Conservation (phyloP, 148 eudicot species). For the Amaranthus cruentus region DNA sequence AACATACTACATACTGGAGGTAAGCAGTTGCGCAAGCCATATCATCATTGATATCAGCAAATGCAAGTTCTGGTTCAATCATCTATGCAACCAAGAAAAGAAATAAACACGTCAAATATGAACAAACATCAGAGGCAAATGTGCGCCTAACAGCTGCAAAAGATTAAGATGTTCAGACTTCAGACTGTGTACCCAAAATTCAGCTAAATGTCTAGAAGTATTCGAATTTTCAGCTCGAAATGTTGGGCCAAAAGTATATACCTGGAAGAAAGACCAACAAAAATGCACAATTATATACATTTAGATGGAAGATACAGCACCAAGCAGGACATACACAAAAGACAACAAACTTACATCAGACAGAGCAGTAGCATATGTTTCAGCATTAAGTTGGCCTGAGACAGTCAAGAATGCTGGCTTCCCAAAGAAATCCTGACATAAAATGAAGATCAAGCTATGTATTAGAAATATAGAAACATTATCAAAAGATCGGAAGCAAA, state of each 20-base stretch:
- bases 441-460: not conserved
- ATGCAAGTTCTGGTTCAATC: slow-evolving; percentile 99
- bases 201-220: slow-evolving; percentile 97
- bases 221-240: slow-evolving; percentile 97
- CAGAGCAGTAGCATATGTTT: slow-evolving; percentile 99
- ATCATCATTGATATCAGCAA: slow-evolving; percentile 94
- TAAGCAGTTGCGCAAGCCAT: slow-evolving; percentile 99
- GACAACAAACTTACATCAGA: slow-evolving; percentile 59
- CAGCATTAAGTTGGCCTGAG: slow-evolving; percentile 98
- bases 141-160: not conserved
- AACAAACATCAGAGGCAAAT: slow-evolving; percentile 16
- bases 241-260: slow-evolving; percentile 97
- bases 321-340: slow-evolving; percentile 8
- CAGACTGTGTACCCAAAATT: slow-evolving; percentile 69
- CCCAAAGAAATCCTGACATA: slow-evolving; percentile 91
- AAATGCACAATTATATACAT: not conserved
- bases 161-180: not conserved
- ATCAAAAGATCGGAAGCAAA: not conserved
- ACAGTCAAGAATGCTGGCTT: slow-evolving; percentile 96
- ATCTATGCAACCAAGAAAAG: slow-evolving; percentile 44
- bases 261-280: slow-evolving; percentile 43
- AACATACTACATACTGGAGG: slow-evolving; percentile 99
- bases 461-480: not conserved
- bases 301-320: not conserved
- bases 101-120: slow-evolving; percentile 11